Evolutionary conservation across 2,329 filamentous ascomycete genomes (phyloP), one percentile per base, ranked within the genome.

Genomic region (Daldinia eschscholtzii): DNA sequence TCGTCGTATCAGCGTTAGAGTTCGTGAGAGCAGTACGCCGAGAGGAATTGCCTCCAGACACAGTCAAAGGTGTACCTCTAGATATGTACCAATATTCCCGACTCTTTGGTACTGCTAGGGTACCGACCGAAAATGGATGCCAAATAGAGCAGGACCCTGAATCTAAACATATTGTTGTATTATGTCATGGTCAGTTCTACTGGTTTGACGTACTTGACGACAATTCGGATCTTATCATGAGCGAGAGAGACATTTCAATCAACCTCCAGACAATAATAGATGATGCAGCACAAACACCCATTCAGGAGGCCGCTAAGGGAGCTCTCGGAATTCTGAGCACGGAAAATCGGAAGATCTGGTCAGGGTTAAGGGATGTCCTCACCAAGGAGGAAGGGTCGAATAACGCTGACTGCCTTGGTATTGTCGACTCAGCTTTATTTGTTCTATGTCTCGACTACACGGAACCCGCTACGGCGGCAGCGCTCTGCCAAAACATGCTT

Each of bases 21-120:
- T 98, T 99, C 75, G 94, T 98, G 28, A 88, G 96, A 67, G 96
- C 96, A 2, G 94, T 99, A 1, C 89, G 95, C 39, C 93, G 92
- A 74, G 96, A 98, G 79, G 96, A 99, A 78, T 85, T 99, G 7
- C 92, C 93, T 0, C 94, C 96, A 0, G 96, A 99, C 80, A 94
- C 87, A 1, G 81, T 98, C 69, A 92, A 91, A 74, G 93, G 93
- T 20, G 91, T 89, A 23, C 94, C 96, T 0, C 85, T 99, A 18
- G 96, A 93, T 85, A 99, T 99, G 96, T 97, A 98, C 80, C 96
- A 99, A 80, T 98, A 97, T 82, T 97, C 95, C 0, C 89, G 95
- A 18, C 85, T 99, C 30, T 99, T 99, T 76, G 96, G 96, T 58
- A 98, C 96, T 0, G 94, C 96, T 52, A 89, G 96, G 72, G 93